Evolutionary conservation across 805 yeast species (phyloP).

Genomic region (Osmozyma mogii): DNA sequence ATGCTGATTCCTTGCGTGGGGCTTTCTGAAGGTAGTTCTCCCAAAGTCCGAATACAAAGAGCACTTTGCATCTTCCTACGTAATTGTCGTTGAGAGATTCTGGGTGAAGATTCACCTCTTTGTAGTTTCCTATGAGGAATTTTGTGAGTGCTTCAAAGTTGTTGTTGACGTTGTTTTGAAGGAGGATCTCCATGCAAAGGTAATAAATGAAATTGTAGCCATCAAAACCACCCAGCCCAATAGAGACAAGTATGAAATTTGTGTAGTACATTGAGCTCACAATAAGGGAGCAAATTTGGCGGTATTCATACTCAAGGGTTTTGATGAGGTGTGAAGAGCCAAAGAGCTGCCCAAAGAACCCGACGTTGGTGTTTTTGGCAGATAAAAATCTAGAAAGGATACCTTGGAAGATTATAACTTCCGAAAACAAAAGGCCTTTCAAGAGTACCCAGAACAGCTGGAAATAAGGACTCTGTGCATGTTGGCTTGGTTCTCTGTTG

Average conservation of each 20-base stretch:
- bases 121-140: conserved; percentile 25
- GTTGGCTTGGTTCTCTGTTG: conserved; percentile 7
- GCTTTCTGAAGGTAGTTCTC: conserved; percentile 35
- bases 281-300: conserved; percentile 20
- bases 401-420: conserved; percentile 45
- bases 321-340: too few relatives aligned
- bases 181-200: conserved; percentile 36
- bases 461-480: too few relatives aligned
- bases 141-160: conserved; percentile 14
- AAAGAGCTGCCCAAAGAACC: conserved; percentile 12
- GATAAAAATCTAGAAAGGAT: conserved; percentile 30
- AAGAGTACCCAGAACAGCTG: conserved; percentile 29
- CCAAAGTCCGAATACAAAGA: conserved; percentile 40
- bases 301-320: conserved; percentile 21
- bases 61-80: conserved; percentile 29
- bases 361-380: conserved; percentile 7
- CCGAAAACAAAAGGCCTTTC: conserved; percentile 38
- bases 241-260: conserved; percentile 41
- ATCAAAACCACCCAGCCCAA: conserved; percentile 61
- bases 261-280: conserved; percentile 35
- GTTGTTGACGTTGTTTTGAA: conserved; percentile 13
- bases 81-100: conserved; percentile 19
- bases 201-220: conserved; percentile 54
- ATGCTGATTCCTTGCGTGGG: conserved; percentile 9
- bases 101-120: conserved; percentile 25